phyloP scores from a whole-genome alignment of 306 rosid species.

The Medicago arabica region DNA sequence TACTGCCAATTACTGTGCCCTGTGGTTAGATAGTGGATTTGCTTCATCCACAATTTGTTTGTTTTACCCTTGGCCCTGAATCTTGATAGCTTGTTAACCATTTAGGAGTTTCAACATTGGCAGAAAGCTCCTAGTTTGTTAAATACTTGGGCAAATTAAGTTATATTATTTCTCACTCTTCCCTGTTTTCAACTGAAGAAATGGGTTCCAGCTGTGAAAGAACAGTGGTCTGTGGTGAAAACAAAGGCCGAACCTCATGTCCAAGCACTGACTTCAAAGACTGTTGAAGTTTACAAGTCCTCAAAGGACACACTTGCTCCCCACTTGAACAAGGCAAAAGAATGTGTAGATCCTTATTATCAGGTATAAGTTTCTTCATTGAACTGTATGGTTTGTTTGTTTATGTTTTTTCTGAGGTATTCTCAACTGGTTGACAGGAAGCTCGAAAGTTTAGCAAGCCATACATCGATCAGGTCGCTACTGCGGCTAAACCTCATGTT shows the following conservation, averaged over 20 bases:
- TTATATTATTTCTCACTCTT: conserved; percentile 26
- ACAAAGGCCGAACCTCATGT: conserved; percentile 76
- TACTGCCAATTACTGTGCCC: conserved; percentile 32
- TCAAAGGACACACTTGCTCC: conserved; percentile 75
- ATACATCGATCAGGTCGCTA: conserved; percentile 81
- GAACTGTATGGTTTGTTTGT: conserved; percentile 26
- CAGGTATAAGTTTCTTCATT: conserved; percentile 58
- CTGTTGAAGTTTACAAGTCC: conserved; percentile 65
- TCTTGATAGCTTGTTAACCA: conserved; percentile 29
- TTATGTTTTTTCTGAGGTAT: conserved; percentile 37
- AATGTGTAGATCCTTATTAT: conserved; percentile 77
- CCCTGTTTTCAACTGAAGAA: conserved; percentile 61
- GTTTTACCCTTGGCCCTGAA: conserved; percentile 8
- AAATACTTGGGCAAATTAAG: conserved; percentile 12
- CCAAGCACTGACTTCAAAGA: conserved; percentile 55
- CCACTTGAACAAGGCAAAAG: conserved; percentile 65
- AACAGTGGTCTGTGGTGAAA: conserved; percentile 65
- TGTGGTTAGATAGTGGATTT: conserved; percentile 12
- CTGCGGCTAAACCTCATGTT: conserved; percentile 82
- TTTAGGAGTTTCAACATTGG: conserved; percentile 33
- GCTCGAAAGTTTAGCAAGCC: conserved; percentile 86
- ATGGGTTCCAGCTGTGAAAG: conserved; percentile 73
- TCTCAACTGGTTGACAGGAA: conserved; percentile 63
- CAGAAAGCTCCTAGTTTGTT: conserved; percentile 35
- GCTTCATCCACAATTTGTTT: conserved; percentile 29